A percentile compares a stretch with the other conserved stretches of the same genome.
These are phyloP conservation scores for Phylloporus sp. DNA, from an alignment of 768 basidiomycete genomes.

Conservation along the genomic window DNA sequence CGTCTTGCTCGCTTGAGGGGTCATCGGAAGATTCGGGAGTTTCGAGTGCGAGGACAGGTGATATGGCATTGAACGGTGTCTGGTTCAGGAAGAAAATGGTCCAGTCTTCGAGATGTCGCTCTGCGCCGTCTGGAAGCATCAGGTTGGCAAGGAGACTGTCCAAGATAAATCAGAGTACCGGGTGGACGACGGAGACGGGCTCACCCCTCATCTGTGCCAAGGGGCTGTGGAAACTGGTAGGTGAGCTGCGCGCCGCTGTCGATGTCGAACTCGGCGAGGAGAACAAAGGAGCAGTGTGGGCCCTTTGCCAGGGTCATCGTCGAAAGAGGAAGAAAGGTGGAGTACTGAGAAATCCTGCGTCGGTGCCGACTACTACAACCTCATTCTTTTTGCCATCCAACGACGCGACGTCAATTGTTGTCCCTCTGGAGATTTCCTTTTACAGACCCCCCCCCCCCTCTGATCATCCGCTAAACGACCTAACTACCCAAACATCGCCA, in stretches of 20 bases:
- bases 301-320: constrained; percentile 40
- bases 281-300: constrained; percentile 85
- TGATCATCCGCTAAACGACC: too few species aligned
- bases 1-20: constrained; percentile 22
- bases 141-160: constrained; percentile 86
- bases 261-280: constrained; percentile 99
- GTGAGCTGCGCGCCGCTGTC: constrained; percentile 89
- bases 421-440: constrained; percentile 25
- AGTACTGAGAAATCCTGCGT: constrained; percentile 8
- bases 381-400: constrained; percentile 9
- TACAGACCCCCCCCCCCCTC: constrained; percentile 13
- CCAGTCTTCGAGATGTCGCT: constrained; percentile 94
- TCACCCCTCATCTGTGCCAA: constrained; percentile 95
- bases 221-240: constrained; percentile 93
- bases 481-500: constrained; percentile 18
- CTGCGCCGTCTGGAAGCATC: constrained; percentile 98
- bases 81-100: constrained; percentile 98
- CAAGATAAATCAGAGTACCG: constrained; percentile 3
- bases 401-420: constrained; percentile 13
- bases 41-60: constrained; percentile 74
- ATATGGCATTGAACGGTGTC: constrained; percentile 82
- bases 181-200: too few species aligned
- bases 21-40: constrained; percentile 37
- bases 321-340: background rate
- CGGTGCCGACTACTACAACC: constrained; percentile 1